Base-by-base conservation (phyloP, 2,329 filamentous ascomycete species). In the Fusarium decemcellulare region DNA sequence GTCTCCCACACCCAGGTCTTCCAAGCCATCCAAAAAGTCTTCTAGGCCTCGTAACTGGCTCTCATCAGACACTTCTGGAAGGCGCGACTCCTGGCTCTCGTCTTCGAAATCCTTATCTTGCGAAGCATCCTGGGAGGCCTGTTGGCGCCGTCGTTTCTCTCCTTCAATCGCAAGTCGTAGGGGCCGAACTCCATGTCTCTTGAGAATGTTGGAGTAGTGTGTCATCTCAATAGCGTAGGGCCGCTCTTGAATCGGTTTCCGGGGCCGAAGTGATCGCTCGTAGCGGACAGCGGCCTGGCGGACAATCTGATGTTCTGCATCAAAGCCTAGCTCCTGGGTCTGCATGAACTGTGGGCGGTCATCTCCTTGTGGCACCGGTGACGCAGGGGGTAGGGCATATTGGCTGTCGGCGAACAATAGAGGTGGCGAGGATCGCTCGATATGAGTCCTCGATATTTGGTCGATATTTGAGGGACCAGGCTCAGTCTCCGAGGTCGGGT, bases 241-340 rank as follows among this genome's bases (percentile, higher is more conserved):
- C 46, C 89, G 87, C 71, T 89, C 81, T 72, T 90, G 88, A 8
- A 90, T 90, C 1, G 87, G 87, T 64, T 89, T 90, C 18, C 88
- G 83, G 1, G 87, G 86, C 8, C 88, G 83, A n/a, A 90, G 77
- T 5, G 85, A 87, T 36, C 87, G 83, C 64, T 83, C 81, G 47
- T 81, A 77, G 12, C 77, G 79, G 30, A 80, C 72, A 7, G 76
- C 72, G 12, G 71, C 64, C 57, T 76, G 76, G 34, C 63, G 65
- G 16, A 70, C 72, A 40, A 70, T 69, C 23, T 70, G 72, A 61
- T 40, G 76, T 39, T 76, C 68, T 23, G 27, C 53, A 48, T 65
- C 60, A 12, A 61, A 55, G 8, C 60, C 66, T 12, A 69, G 39
- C 11, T 63, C 65, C 44, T 70, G 71, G 32, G 66, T 73, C 59